Evolutionary conservation across 768 basidiomycete species (phyloP).

Genomic region (Mycena galopus): DNA sequence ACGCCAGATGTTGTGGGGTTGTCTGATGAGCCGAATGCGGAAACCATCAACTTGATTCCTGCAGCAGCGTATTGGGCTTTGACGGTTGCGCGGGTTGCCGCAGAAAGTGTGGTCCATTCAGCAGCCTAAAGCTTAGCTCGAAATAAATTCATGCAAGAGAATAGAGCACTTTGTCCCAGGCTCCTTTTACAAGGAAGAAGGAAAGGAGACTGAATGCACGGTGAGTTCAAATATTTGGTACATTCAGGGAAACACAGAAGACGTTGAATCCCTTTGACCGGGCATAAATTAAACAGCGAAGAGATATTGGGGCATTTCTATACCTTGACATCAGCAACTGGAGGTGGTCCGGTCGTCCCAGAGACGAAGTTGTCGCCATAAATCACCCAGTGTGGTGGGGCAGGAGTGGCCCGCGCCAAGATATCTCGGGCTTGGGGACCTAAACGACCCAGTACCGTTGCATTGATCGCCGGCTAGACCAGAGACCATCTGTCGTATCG

Average conservation of each 20-base stretch:
- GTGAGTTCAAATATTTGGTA: no score
- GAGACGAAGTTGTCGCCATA: conserved; percentile 54
- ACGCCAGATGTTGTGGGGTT: conserved; percentile 67
- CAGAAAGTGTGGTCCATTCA: conserved; percentile 65
- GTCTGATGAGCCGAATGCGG: conserved; percentile 72
- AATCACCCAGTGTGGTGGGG: conserved; percentile 66
- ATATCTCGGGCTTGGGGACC: conserved; percentile 50
- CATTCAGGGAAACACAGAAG: no score
- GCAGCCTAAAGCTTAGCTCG: conserved; percentile 52
- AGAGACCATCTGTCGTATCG: no score
- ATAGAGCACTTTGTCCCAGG: conserved; percentile 63
- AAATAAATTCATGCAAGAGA: neutral
- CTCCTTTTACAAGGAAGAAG: conserved; percentile 67
- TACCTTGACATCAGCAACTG: conserved; percentile 59
- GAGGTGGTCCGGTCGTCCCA: conserved; percentile 63
- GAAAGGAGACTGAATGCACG: no score
- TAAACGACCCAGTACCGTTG: no score
- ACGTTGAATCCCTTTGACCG: conserved; percentile 65
- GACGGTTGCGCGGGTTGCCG: conserved; percentile 58
- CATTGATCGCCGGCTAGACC: no score
- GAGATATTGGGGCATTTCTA: neutral
- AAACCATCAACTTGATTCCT: conserved; percentile 74
- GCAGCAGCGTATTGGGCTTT: conserved; percentile 68
- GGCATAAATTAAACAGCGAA: conserved; percentile 29
- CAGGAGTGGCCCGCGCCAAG: conserved; percentile 53